Evolutionary conservation across 768 basidiomycete species (phyloP), one percentile per base, ranked within the genome.

Genomic region (Rhodotorula toruloides): DNA sequence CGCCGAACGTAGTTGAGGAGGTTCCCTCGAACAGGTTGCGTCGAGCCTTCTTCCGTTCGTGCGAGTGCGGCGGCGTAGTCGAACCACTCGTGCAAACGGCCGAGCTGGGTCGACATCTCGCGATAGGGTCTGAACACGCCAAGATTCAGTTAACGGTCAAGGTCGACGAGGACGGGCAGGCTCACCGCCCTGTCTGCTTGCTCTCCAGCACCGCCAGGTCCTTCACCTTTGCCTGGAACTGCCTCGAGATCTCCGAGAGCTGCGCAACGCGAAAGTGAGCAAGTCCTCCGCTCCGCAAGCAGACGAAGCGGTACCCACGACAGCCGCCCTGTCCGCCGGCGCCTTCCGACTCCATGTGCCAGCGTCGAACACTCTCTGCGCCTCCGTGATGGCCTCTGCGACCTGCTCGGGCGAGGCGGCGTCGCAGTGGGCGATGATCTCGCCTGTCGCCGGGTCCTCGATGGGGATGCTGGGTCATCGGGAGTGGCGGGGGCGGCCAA

Each of bases 51-150:
- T 49, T 84, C 81, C 4, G 89, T 91, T 53, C 89, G 80, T 49
- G 90, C 74, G 7, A 91, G 76, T 1, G 89, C 87, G 32, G 87
- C 83, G 71, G 84, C 90, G 73, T 91, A 92, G 59, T 44, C 39
- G 53, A 91, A 81, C 90, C 90, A 92, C 77, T 91, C 89, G 10
- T 89, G 89, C 42, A 91, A 80, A 44, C 90, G 81, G 2, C 82
- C 79, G 7, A 92, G 80, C 77, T 92, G 90, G 0, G 84, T 84
- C 27, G 80, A 83, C 89, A 92, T 90, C 77, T 92, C 90, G 19
- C 87, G 81, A 52, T 90, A 85, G n/a, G 87, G 80, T 59, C 57
- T 58, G 57, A 7, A 22, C 14, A 34, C 8, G 31, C 10, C 13
- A 50, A 32, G 31, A 37, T 34, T 16, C 4, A 19, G 19, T 6